These are phyloP conservation scores for Jaminaea rosea DNA, from an alignment of 1,284 basidiomycete species.

Conservation along the genomic window DNA sequence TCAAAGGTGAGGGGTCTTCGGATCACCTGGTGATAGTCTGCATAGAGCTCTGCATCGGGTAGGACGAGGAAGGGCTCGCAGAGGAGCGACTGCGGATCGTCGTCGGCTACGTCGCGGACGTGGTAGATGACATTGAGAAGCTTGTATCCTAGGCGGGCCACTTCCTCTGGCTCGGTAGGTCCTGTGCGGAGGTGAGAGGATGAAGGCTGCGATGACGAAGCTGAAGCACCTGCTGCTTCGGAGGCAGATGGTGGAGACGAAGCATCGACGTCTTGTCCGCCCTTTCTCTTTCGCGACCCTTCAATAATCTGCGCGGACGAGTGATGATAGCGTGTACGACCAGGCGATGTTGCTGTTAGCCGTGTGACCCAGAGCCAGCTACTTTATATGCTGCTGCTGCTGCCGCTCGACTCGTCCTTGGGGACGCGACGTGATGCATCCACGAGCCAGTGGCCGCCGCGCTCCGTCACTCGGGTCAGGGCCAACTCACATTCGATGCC, in stretches of 20 bases:
- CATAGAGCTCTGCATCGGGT: slow-evolving; percentile 67
- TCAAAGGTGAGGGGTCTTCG: slow-evolving; percentile 74
- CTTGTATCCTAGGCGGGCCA: slow-evolving; percentile 5
- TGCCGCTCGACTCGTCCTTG: no score
- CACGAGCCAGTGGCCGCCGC: no score
- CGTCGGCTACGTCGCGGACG: not conserved
- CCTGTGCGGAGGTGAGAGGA: not conserved
- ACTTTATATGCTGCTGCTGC: no score
- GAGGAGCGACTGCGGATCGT: slow-evolving; percentile 48
- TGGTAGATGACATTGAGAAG: slow-evolving; percentile 9
- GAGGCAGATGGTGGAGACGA: slow-evolving; percentile 1
- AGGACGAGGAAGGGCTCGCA: slow-evolving; percentile 66
- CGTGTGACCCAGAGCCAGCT: no score
- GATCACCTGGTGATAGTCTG: slow-evolving; percentile 86
- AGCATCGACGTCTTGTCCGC: slow-evolving; percentile 9
- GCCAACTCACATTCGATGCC: no score
- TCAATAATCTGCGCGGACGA: slow-evolving; percentile 23
- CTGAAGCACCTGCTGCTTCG: not conserved
- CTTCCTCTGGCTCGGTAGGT: not conserved
- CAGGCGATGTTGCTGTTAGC: no score
- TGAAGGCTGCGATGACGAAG: not conserved
- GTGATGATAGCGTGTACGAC: no score
- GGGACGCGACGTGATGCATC: no score
- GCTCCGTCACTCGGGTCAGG: no score
- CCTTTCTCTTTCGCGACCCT: slow-evolving; percentile 22